Evolutionary conservation across 495 filamentous ascomycete genomes (phyloP).

Genomic region (Aspergillus heteromorphus): DNA sequence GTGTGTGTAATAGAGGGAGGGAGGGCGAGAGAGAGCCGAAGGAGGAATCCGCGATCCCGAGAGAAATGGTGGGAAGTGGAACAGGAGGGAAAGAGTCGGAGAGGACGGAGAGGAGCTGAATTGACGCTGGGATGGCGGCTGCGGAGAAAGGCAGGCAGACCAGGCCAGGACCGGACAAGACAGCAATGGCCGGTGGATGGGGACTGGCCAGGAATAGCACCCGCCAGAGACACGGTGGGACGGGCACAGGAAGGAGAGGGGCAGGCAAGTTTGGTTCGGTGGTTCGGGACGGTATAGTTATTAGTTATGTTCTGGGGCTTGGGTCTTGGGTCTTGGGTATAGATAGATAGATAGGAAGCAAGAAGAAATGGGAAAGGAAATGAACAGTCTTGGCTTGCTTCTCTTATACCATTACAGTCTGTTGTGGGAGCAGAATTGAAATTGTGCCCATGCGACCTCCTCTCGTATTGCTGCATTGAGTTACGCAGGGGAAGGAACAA

Average conservation of each 20-base stretch:
- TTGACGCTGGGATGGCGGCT: conserved; percentile 19
- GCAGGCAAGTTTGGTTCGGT: not conserved
- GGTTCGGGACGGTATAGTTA: not conserved
- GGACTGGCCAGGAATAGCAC: not conserved
- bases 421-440: not conserved
- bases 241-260: too few relatives aligned
- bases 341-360: too few relatives aligned
- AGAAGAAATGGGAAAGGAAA: too few relatives aligned
- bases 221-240: not conserved
- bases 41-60: conserved; percentile 25
- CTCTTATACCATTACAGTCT: not conserved
- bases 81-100: conserved; percentile 7
- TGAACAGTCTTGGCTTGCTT: too few relatives aligned
- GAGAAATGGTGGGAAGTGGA: conserved; percentile 31
- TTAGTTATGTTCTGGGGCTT: too few relatives aligned
- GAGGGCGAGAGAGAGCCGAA: conserved; percentile 1
- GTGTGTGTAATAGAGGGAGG: not conserved
- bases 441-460: not conserved
- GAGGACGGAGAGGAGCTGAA: conserved; percentile 4
- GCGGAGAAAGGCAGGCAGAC: conserved; percentile 18
- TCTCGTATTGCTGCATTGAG: not conserved
- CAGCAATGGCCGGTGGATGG: not conserved
- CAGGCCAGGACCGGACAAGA: conserved; percentile 7
- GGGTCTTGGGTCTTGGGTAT: too few relatives aligned
- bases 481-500: not conserved